A percentile compares a stretch with the other conserved stretches of the same genome.
These are phyloP conservation scores for Candida sphagnicola DNA, from an alignment of 805 yeast species.

Conservation along the genomic window DNA sequence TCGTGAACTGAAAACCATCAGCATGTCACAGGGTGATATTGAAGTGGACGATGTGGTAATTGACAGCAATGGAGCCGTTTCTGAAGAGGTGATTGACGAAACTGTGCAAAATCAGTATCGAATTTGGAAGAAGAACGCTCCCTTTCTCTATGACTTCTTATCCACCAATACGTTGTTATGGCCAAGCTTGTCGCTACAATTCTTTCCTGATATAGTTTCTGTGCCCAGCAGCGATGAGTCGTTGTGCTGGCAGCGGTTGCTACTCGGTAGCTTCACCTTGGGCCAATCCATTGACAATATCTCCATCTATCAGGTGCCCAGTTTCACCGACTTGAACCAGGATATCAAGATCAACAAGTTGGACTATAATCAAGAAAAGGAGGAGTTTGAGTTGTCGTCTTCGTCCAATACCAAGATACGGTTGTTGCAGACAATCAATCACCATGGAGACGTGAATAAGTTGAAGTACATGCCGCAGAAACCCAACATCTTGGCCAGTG, in stretches of 20 bases:
- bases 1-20: not conserved
- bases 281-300: constrained; percentile 51
- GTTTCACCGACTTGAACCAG: constrained; percentile 25
- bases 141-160: constrained; percentile 39
- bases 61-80: not conserved
- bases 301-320: constrained; percentile 30
- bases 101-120: constrained; percentile 31
- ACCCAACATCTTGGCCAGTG: constrained; percentile 75
- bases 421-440: constrained; percentile 57
- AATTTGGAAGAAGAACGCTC: constrained; percentile 42
- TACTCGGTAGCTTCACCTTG: constrained; percentile 64
- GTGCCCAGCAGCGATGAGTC: constrained; percentile 9
- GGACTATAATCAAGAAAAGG: constrained; percentile 34
- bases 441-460: constrained; percentile 68
- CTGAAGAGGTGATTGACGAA: constrained; percentile 21
- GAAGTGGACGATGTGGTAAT: constrained; percentile 1
- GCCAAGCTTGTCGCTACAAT: constrained; percentile 41
- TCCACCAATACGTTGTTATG: constrained; percentile 38
- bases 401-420: constrained; percentile 24
- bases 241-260: constrained; percentile 32
- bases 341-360: constrained; percentile 35
- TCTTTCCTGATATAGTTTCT: constrained; percentile 35
- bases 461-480: constrained; percentile 79
- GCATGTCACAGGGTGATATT: constrained; percentile 1
- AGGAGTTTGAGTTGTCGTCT: constrained; percentile 34